Base-by-base conservation (phyloP, 257 asterid species). In the Solanum chiquidenum region DNA sequence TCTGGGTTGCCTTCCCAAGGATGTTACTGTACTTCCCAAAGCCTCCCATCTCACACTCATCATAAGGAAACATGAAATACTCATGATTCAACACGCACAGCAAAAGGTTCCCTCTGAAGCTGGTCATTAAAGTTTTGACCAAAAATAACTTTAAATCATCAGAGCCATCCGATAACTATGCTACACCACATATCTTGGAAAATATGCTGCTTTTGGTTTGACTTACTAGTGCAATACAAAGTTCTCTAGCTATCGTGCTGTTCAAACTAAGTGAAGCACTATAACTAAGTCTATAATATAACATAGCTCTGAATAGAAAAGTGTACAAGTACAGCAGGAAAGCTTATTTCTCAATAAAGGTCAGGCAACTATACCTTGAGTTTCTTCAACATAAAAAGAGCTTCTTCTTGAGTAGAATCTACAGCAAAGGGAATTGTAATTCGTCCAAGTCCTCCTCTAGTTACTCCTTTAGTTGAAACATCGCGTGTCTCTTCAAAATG, bases 341-440 rank as follows among this genome's bases (percentile, higher is more conserved):
- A n/a, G 20, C 40, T 62, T 16, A 58, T n/a, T 44, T 14, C 44
- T 38, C 42, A 55, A 68, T 21, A 74, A 62, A 34, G 21, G 62
- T 25, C 55, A 40, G 83, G 79, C 88, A 88, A 89, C 46, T 90
- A 75, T 92, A 96, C 99, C 98, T 96, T 92, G 92, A 96, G 94
- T 90, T 95, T 93, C 94, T 94, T 94, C 86, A 96, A 89, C 82
- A 92, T 79, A 34, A 76, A 85, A 64, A 95, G 82, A 91, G 99
- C 98, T 93, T 95, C 98, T 88, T 93, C 92, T 91, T 96, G 98
- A 90, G 94, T 91, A 84, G 93, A 90, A 95, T 96, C 99, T 85
- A 91, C 97, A 83, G 92, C 83, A 77, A 92, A 88, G 64, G 98
- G 96, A 88, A 94, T 87, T 76, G 93, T 84, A 85, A 93, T 80